Conservation (phyloP, 2,329 filamentous ascomycete species). For the Huntiella abstrusa region DNA sequence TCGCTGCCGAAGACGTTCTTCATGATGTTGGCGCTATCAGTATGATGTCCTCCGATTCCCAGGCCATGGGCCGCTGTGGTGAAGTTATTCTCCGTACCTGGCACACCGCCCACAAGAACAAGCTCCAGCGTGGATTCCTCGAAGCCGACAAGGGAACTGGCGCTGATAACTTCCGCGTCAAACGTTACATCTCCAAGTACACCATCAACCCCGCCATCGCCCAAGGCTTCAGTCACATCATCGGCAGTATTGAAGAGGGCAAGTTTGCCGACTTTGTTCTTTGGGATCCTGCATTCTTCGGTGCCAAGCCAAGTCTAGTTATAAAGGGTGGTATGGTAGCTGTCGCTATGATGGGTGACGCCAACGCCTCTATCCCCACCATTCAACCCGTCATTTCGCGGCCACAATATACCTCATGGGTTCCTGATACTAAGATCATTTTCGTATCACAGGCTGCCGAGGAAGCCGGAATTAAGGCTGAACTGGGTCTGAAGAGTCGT, state of each 20-base stretch:
- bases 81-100: constrained; percentile 86
- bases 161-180: constrained; percentile 82
- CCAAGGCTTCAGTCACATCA: constrained; percentile 73
- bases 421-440: constrained; percentile 55
- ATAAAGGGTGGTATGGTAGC: constrained; percentile 79
- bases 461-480: constrained; percentile 42
- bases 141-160: constrained; percentile 60
- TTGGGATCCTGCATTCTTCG: constrained; percentile 74
- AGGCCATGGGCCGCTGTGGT: constrained; percentile 91
- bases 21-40: constrained; percentile 89
- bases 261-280: constrained; percentile 80
- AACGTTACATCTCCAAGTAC: constrained; percentile 87
- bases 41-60: constrained; percentile 93
- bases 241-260: constrained; percentile 74
- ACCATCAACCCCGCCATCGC: constrained; percentile 86
- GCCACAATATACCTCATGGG: constrained; percentile 65
- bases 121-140: constrained; percentile 58
- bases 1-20: constrained; percentile 87
- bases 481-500: constrained; percentile 60
- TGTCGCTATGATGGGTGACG: constrained; percentile 68
- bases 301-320: constrained; percentile 63
- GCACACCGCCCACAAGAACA: constrained; percentile 97
- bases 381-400: constrained; percentile 69
- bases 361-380: constrained; percentile 71
- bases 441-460: constrained; percentile 67